These are phyloP conservation scores for Talaromyces sp. DNA, from an alignment of 2,329 filamentous ascomycete species.

Conservation along the genomic window DNA sequence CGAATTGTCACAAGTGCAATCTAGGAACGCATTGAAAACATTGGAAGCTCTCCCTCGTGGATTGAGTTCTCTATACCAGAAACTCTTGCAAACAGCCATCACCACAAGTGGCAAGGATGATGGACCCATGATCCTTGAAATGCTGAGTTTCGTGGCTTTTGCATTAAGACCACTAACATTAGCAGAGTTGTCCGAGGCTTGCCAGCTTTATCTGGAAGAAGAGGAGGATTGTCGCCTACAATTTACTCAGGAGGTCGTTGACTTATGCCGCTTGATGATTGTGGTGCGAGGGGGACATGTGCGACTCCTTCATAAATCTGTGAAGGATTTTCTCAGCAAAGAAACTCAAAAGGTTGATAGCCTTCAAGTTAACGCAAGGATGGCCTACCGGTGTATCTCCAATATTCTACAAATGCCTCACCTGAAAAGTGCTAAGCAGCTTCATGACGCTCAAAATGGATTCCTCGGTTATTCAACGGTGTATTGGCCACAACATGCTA, in stretches of 20 bases:
- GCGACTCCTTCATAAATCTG: slow-evolving; percentile 22
- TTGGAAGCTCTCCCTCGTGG: slow-evolving; percentile 20
- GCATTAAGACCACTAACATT: background rate
- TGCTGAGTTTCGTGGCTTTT: background rate
- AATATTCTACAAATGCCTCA: background rate
- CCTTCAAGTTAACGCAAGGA: background rate
- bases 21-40: slow-evolving; percentile 12
- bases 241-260: slow-evolving; percentile 20
- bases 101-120: background rate
- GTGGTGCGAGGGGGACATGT: slow-evolving; percentile 20
- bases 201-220: background rate
- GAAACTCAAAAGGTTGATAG: background rate
- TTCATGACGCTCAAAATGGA: background rate
- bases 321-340: slow-evolving; percentile 22
- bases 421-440: background rate
- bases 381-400: background rate
- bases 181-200: slow-evolving; percentile 1
- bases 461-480: background rate
- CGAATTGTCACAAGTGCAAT: slow-evolving; percentile 19
- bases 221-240: background rate
- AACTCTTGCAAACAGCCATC: background rate
- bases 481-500: background rate
- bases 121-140: background rate
- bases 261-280: slow-evolving; percentile 22
- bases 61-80: slow-evolving; percentile 21